phyloP scores from a whole-genome alignment of 208 protist genomes.

The Leishmania aethiopica region DNA sequence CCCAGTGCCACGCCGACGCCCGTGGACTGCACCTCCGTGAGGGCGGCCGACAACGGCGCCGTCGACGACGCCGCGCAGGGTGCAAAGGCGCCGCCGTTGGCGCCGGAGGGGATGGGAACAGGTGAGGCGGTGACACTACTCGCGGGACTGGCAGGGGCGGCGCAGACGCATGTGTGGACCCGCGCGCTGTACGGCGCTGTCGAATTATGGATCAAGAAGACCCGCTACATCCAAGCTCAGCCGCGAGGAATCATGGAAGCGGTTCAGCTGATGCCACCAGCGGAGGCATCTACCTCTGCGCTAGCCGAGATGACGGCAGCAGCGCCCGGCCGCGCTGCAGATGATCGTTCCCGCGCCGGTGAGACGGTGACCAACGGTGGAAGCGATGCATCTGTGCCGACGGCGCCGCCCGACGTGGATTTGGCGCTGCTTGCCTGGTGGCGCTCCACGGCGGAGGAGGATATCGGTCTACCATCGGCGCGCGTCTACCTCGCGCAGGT shows the following conservation, averaged over 20 bases:
- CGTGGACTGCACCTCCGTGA: not conserved
- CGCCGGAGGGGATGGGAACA: not conserved
- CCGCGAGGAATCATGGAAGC: not conserved
- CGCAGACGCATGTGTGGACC: conserved; percentile 19
- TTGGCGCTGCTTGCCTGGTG: conserved; percentile 24
- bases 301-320: not conserved
- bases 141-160: not conserved
- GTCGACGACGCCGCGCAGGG: not conserved
- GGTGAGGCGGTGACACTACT: conserved; percentile 1
- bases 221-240: conserved; percentile 8
- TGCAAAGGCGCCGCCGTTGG: not conserved
- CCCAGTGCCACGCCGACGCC: not conserved
- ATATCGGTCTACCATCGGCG: conserved; percentile 18
- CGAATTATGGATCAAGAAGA: conserved; percentile 15
- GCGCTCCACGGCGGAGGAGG: conserved; percentile 19
- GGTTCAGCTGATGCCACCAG: not conserved
- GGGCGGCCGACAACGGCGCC: not conserved
- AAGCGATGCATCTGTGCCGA: too few species aligned
- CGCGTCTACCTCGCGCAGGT: conserved; percentile 22
- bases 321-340: not conserved
- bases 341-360: not conserved
- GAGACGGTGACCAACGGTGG: not conserved
- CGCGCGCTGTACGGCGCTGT: conserved; percentile 1
- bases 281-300: not conserved
- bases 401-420: not conserved